Evolutionary conservation across 1,284 basidiomycete genomes (phyloP).

Genomic region (Sanghuangporus baumii): DNA sequence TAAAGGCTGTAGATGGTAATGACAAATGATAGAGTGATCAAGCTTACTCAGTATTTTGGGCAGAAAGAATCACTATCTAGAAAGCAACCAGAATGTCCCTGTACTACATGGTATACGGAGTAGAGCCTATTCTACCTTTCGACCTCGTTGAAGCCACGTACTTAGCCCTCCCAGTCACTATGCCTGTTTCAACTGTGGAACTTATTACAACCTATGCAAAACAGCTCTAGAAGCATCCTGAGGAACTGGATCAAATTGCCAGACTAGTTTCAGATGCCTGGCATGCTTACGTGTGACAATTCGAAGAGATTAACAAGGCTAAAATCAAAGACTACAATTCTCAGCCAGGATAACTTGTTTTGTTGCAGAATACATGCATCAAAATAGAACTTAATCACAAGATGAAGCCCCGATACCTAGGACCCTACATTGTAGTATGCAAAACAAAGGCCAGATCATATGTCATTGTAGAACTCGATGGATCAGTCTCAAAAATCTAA

Average conservation of each 20-base stretch:
- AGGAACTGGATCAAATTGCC: background rate
- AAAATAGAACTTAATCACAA: slow-evolving; percentile 26
- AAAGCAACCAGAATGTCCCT: slow-evolving; percentile 21
- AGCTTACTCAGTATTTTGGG: slow-evolving; percentile 18
- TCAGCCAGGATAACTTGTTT: slow-evolving; percentile 23
- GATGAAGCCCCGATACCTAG: slow-evolving; percentile 25
- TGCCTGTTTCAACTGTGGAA: background rate
- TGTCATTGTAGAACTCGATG: slow-evolving; percentile 10
- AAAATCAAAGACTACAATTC: background rate
- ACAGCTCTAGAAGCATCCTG: background rate
- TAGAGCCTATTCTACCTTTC: slow-evolving; percentile 22
- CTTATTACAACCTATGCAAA: background rate
- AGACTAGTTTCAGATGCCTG: background rate
- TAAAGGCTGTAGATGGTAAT: slow-evolving; percentile 26
- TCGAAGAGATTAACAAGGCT: background rate
- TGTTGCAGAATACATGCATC: slow-evolving; percentile 26
- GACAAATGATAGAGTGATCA: background rate
- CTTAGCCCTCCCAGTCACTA: background rate
- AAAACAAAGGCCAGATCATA: slow-evolving; percentile 27
- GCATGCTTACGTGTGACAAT: background rate
- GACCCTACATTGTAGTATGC: slow-evolving; percentile 28
- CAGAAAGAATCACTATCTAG: background rate
- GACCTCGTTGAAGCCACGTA: slow-evolving; percentile 21
- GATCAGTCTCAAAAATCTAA: background rate
- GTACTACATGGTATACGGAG: slow-evolving; percentile 21